phyloP scores from a whole-genome alignment of 2,329 filamentous ascomycete genomes.

The Exophiala phaeomuriformis region DNA sequence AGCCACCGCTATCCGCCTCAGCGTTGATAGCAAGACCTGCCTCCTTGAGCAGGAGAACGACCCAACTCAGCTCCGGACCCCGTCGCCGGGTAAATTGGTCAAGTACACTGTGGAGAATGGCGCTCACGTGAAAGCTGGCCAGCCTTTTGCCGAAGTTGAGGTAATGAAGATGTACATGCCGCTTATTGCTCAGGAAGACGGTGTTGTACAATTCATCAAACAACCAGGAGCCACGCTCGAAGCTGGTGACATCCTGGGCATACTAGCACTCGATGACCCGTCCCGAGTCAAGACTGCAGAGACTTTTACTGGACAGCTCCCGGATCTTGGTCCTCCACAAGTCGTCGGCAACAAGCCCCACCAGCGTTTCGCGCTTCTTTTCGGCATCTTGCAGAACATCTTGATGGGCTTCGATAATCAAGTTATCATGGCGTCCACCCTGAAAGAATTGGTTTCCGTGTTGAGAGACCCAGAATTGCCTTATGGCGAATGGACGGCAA shows the following conservation, averaged over 20 bases:
- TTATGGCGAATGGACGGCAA: conserved; percentile 92
- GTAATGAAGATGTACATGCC: conserved; percentile 99
- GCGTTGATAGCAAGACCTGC: conserved; percentile 96
- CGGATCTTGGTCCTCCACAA: conserved; percentile 76
- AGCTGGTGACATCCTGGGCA: conserved; percentile 96
- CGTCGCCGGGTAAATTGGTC: conserved; percentile 93
- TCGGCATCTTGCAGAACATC: conserved; percentile 76
- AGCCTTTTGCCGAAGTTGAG: conserved; percentile 93
- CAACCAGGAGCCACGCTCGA: conserved; percentile 96
- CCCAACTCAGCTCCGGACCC: conserved; percentile 89
- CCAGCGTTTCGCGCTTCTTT: conserved; percentile 72
- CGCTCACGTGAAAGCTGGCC: conserved; percentile 81
- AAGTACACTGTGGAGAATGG: conserved; percentile 97
- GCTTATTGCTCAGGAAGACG: conserved; percentile 86
- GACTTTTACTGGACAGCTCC: conserved; percentile 85
- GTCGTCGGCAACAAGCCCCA: conserved; percentile 85
- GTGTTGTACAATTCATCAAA: conserved; percentile 96
- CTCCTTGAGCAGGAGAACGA: conserved; percentile 98
- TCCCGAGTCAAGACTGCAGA: conserved; percentile 94
- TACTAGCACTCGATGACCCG: conserved; percentile 88
- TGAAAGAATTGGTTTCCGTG: conserved; percentile 85
- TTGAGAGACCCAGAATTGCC: conserved; percentile 83
- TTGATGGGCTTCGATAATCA: conserved; percentile 94
- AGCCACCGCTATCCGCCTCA: conserved; percentile 87
- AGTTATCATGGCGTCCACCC: conserved; percentile 79